These are phyloP conservation scores for Cyclocybe cylindracea DNA, from an alignment of 768 basidiomycete species.

Conservation along the genomic window DNA sequence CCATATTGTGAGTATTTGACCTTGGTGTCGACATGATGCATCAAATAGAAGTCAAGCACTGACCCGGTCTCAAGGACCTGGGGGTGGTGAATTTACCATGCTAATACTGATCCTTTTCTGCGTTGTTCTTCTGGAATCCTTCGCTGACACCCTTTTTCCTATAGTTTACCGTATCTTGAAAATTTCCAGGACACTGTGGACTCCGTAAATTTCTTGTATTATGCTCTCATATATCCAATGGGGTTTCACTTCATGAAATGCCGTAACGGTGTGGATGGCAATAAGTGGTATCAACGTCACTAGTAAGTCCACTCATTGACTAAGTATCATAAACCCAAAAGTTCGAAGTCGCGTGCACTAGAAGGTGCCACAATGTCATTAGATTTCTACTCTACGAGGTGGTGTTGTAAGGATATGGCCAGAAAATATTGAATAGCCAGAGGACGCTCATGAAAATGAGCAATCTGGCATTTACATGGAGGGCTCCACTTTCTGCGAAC, in stretches of 20 bases:
- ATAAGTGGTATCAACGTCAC: too few species aligned
- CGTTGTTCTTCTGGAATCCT: neutral
- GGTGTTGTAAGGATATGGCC: slow-evolving; percentile 35
- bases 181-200: neutral
- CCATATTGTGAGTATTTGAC: slow-evolving; percentile 27
- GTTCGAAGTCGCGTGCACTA: too few species aligned
- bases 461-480: slow-evolving; percentile 10
- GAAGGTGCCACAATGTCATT: too few species aligned
- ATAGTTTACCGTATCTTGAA: neutral
- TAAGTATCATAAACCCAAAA: too few species aligned
- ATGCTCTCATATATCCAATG: too few species aligned
- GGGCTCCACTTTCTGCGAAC: slow-evolving; percentile 18
- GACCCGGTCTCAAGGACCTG: slow-evolving; percentile 72
- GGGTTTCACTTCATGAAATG: too few species aligned
- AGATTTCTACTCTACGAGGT: neutral
- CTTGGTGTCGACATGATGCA: slow-evolving; percentile 51
- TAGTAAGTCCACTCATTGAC: too few species aligned
- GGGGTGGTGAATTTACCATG: slow-evolving; percentile 80
- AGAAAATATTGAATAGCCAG: slow-evolving; percentile 70
- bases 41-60: slow-evolving; percentile 92
- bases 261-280: too few species aligned
- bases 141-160: neutral
- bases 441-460: slow-evolving; percentile 32
- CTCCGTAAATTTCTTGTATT: too few species aligned
- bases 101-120: slow-evolving; percentile 74